Evolutionary conservation across 345 rosid genomes (phyloP), one percentile per base, ranked within the genome.

Genomic region (Eutrema yunnanense): DNA sequence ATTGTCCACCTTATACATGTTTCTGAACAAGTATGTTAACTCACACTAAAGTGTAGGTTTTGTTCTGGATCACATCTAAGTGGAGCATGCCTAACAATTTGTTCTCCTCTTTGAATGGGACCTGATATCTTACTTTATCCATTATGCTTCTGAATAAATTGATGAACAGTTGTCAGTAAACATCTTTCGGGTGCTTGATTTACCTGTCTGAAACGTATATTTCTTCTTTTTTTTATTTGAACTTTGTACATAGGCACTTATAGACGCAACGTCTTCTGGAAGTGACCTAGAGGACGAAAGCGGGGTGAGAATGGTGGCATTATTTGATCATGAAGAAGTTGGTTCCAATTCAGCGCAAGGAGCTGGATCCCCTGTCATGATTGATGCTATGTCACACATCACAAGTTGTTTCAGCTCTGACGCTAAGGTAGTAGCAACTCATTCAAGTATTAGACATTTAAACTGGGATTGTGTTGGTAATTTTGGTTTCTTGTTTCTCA

Each of bases 291-390:
- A 85, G 71, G 78, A 86, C 44, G 99, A 92, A 85, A 80, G 74
- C 72, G 92, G 93, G 62, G 90, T 95, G 66, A 90, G 98, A 84
- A 78, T 92, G 94, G 91, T 95, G 79, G 98, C 98, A 43, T 65
- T 95, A 76, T 95, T 92, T 82, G 99, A 95, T 84, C 98, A 95
- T 8, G 97, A 95, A 72, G 99, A 95, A 84, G 91, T 92, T 68
- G 99, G 98, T 48, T 95, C 99, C 69, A 14, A 77, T 60, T 95
- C 99, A 68, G 98, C 98, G 16, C 97, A 95, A 80, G 99, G 97
- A 73, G 99, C 98, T 71, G 97, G 97, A 37, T 95, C 99, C 77
- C 98, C 97, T 73, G 97, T 74, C 75, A 89, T 92, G 99, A 65
- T 92, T 42, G 99, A 95, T 78, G 96, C 98, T 72, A 71, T 95